Base-by-base conservation (phyloP, 2,329 filamentous ascomycete genomes). In the Lasiodiplodia sp. region DNA sequence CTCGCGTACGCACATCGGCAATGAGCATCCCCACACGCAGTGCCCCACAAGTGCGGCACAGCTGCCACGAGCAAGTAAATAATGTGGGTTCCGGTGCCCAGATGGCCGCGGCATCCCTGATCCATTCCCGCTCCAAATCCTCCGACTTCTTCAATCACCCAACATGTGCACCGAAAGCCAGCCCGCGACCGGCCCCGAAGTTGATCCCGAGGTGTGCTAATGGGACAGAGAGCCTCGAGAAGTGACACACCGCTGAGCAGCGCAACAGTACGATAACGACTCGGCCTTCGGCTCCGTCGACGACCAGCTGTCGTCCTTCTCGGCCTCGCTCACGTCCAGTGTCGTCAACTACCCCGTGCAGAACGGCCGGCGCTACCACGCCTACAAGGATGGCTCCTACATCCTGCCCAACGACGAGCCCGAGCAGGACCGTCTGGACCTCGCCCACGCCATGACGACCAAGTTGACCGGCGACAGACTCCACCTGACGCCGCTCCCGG, bases 371-470 rank as follows among this genome's bases (percentile, higher is more conserved):
- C 70, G 74, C 18, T 76, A 76, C 66, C 74, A 76, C 65, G 71
- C 72, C 10, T 75, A 73, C 69, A 69, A 70, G 38, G 64, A 70
- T 40, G 72, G 70, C 62, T 51, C 79, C 71, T 81, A 81, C 71
- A 77, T 80, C 62, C 77, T 81, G 60, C 66, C 66, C 18, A 68
- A 68, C 31, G 66, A 68, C 51, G 56, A 79, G 78, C 73, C 75
- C 47, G 79, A 79, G 71, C 74, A 76, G 21, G 79, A 80, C 65
- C 73, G 79, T 18, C 70, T 81, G 21, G 68, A 72, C 28, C 49
- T 72, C n/a, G 64, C 71, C 52, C 77, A 79, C 65, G 73, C 80
- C 69, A 72, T 82, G 66, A 76, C 77, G 62, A 79, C 77, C 25
- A 77, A 81, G 8, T 72, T 76, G 0, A 69, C 83, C 21, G 75